Conservation (phyloP, 345 rosid genomes). For the Arabidopsis suecica region DNA sequence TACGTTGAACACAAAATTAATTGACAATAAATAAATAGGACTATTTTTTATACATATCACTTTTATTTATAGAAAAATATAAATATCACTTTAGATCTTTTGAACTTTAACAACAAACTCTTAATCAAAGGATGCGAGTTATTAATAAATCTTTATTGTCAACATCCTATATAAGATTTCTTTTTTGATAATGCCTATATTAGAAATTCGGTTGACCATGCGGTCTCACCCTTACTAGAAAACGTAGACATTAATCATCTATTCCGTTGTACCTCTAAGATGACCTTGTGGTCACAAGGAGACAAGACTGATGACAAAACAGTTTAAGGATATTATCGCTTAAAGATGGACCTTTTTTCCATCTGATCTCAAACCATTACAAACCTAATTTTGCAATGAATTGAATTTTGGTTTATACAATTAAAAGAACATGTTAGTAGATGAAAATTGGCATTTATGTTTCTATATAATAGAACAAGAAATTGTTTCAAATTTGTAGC, state of each 20-base stretch:
- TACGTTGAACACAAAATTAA: not conserved
- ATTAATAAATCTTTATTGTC: conserved; percentile 8
- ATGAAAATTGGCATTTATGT: conserved; percentile 5
- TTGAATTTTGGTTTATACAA: not conserved
- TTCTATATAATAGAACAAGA: not conserved
- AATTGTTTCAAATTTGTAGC: not conserved
- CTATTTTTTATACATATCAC: not conserved
- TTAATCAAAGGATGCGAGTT: not conserved
- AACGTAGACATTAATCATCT: conserved; percentile 29
- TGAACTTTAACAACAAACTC: not conserved
- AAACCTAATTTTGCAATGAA: conserved; percentile 5
- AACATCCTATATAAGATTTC: conserved; percentile 10
- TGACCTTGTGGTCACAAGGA: conserved; percentile 41
- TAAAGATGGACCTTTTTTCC: conserved; percentile 9
- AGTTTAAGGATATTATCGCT: conserved; percentile 23
- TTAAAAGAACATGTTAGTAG: not conserved
- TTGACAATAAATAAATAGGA: not conserved
- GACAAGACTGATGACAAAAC: conserved; percentile 34
- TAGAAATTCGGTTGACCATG: conserved; percentile 38
- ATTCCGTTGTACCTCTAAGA: conserved; percentile 25
- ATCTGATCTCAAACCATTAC: conserved; percentile 16
- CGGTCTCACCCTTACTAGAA: conserved; percentile 13
- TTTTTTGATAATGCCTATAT: not conserved
- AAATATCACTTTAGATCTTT: too few relatives aligned
- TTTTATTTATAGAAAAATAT: too few relatives aligned